A percentile compares a stretch with the other conserved stretches of the same genome.
phyloP scores from a whole-genome alignment of 495 filamentous ascomycete species.

The Penicillium lividum region DNA sequence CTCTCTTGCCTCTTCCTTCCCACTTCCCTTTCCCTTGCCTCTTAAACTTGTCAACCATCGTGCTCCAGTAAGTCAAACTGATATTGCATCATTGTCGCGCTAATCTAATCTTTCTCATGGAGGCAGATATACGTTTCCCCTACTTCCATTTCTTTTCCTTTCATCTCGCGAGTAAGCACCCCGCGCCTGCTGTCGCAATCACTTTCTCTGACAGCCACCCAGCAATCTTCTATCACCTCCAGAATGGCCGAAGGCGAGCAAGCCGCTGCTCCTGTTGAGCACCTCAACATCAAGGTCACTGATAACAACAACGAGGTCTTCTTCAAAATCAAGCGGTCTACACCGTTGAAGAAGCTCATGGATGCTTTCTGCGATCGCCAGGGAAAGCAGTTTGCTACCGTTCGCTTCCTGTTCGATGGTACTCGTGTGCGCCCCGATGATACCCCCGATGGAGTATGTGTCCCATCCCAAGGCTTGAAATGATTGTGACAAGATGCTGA shows the following conservation, averaged over 20 bases:
- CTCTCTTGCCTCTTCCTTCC: slow-evolving; percentile 19
- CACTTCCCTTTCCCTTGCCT: slow-evolving; percentile 12
- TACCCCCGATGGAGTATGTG: slow-evolving; percentile 86
- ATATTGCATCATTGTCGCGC: not conserved
- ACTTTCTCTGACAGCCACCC: not conserved
- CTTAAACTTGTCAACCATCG: not conserved
- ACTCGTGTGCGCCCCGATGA: slow-evolving; percentile 85
- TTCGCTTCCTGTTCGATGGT: slow-evolving; percentile 96
- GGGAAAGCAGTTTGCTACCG: slow-evolving; percentile 79
- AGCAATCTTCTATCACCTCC: not conserved
- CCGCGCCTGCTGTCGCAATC: slow-evolving; percentile 7
- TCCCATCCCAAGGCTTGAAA: not conserved
- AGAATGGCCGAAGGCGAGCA: slow-evolving; percentile 36
- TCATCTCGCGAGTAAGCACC: slow-evolving; percentile 2
- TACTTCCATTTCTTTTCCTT: not conserved
- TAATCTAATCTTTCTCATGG: not conserved
- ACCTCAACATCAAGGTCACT: slow-evolving; percentile 99
- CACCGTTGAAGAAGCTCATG: slow-evolving; percentile 96
- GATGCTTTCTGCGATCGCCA: slow-evolving; percentile 97
- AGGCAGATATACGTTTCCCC: not conserved
- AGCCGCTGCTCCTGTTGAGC: slow-evolving; percentile 67
- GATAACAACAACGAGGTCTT: slow-evolving; percentile 99
- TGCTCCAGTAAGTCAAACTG: slow-evolving; percentile 9
- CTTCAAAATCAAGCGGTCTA: slow-evolving; percentile 99
- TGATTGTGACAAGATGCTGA: not conserved